Base-by-base conservation (phyloP, 345 rosid species). In the Aquilaria malaccensis region DNA sequence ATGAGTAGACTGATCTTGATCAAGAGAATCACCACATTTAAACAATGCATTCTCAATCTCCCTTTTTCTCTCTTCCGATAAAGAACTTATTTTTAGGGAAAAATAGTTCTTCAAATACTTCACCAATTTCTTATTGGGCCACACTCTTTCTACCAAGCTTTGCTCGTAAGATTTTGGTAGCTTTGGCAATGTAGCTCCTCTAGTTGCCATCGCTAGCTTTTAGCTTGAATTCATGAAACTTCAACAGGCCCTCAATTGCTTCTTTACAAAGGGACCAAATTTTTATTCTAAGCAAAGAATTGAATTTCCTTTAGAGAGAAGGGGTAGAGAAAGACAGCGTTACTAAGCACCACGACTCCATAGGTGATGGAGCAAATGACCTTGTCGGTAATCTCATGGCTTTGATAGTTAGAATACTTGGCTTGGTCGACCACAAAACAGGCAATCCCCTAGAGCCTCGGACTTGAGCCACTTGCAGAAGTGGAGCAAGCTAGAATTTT, bases 401-500 rank as follows among this genome's bases (percentile, higher is more conserved):
- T 89, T 76, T 92, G 96, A 11, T 67, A 69, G 63, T 87, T 86
- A 0, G 91, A 80, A 64, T 85, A 92, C 73, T 81, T 87, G 0
- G 95, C 89, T 73, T 95, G 78, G 50, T 92, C 98, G 6, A 93
- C 95, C 13, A 89, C 85, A 54, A 92, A 92, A 59, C 97, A 89
- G 56, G 93, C 98, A 58, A 92, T 89, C 2, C 98, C 97, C 74
- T 89, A 93, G 65, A 89, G 82, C 81, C 78, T 92, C 97, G 14
- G 97, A 92, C 74, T 89, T 92, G 31, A 92, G 73, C 98, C 98
- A 92, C 78, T 89, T 89, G 66, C 89, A 87, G 72, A 92, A 89
- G 52, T 93, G 83, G 46, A 79, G 65, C 74, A 92, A 70, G 78
- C 82, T 89, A 41, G 95, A 91, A 76, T 85, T 37, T 59, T 87